phyloP scores from a whole-genome alignment of 139 green algal genomes.

The Tetratostichococcus sp. region DNA sequence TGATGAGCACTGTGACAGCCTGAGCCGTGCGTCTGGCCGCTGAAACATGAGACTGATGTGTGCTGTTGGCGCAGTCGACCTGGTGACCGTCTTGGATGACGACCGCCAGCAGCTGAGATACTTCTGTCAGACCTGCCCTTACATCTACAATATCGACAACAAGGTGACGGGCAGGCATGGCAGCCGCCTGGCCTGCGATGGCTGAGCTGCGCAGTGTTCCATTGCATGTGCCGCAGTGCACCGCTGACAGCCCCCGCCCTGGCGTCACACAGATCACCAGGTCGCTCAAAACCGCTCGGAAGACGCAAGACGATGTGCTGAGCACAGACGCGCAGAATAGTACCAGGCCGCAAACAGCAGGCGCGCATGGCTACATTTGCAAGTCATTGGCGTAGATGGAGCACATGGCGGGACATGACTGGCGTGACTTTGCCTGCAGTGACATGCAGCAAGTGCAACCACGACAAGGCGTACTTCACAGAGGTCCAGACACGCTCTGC shows the following conservation, averaged over 20 bases:
- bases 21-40: not conserved
- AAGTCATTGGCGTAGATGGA: not conserved
- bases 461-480: constrained; percentile 85
- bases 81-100: constrained; percentile 58
- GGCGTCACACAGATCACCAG: constrained; percentile 53
- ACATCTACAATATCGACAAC: constrained; percentile 73
- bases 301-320: constrained; percentile 88
- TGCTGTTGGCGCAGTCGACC: not conserved
- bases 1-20: not conserved
- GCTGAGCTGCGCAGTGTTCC: not conserved
- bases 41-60: not conserved
- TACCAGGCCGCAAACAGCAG: not conserved
- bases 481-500: constrained; percentile 91
- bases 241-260: not conserved
- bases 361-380: not conserved
- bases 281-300: constrained; percentile 51
- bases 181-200: too few species aligned
- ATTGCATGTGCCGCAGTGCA: not conserved
- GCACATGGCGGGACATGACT: not conserved
- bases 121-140: constrained; percentile 78
- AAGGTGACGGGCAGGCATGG: constrained; percentile 38
- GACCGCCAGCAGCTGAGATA: constrained; percentile 56
- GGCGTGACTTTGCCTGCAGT: constrained; percentile 25
- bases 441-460: constrained; percentile 71
- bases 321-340: constrained; percentile 55